These are phyloP conservation scores for Ceratobasidium sp. DNA, from an alignment of 1,284 basidiomycete species.

Conservation along the genomic window DNA sequence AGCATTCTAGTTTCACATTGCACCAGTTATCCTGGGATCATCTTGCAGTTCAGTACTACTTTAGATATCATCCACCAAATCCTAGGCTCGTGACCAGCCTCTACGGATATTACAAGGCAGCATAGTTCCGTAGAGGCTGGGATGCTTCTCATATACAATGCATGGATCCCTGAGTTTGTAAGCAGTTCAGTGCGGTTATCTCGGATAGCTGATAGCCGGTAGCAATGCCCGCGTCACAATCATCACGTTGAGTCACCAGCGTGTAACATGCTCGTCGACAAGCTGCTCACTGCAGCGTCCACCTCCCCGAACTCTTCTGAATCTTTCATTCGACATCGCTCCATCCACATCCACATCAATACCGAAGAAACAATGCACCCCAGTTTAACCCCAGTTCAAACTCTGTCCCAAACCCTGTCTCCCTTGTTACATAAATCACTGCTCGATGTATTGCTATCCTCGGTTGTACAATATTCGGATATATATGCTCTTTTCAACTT, in stretches of 20 bases:
- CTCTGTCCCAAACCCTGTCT: neutral
- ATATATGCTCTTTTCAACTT: no score
- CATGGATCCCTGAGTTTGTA: conserved; percentile 3
- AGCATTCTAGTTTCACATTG: neutral
- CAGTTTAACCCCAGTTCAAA: neutral
- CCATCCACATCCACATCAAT: neutral
- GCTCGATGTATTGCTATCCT: no score
- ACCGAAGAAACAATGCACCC: no score
- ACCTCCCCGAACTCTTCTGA: neutral
- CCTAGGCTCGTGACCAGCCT: conserved; percentile 16
- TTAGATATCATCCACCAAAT: neutral
- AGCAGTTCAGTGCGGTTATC: conserved; percentile 16
- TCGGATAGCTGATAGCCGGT: neutral
- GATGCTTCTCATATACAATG: neutral
- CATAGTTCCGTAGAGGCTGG: conserved; percentile 6
- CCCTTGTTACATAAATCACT: no score
- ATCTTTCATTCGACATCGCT: neutral
- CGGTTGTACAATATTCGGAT: no score
- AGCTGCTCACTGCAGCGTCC: neutral
- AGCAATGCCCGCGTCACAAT: neutral
- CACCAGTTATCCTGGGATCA: neutral
- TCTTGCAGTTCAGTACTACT: neutral
- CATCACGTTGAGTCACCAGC: no score
- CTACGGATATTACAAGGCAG: conserved; percentile 18
- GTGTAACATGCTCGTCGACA: no score